Base-by-base conservation (phyloP, 176 grass and related monocot species). In the Ensete glaucum region DNA sequence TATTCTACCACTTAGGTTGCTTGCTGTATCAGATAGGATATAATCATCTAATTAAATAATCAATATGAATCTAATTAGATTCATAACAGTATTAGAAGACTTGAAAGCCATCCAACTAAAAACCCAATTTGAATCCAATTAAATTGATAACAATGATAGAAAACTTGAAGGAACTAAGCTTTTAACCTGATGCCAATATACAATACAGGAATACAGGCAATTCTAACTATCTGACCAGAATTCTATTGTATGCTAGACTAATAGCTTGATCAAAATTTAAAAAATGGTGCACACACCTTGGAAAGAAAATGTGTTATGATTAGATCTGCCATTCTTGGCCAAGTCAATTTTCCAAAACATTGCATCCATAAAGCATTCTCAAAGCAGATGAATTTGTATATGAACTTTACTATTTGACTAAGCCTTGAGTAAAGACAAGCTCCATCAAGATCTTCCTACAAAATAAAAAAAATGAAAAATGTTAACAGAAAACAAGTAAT, bases 231-330 rank as follows among this genome's bases (percentile, higher is more conserved):
- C 26, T 29, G 8, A 13, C 22, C 63, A 65, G 23, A 65, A 65
- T 26, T 26, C 12, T 20, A 19, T 64, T 25, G 10, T 11, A 65
- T 8, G 0, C 0, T 23, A 27, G 9, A 26, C n/a, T 8, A 20
- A 2, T 52, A 15, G 34, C 11, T 48, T 19, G n/a, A 26, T 84
- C 60, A 67, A 82, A 57, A 53, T 67, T 53, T 1, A 25, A 13
- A 29, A 14, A 54, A 81, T 69, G 26, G 77, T 43, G 34, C 83
- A 55, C 79, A 75, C 80, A 98, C 94, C 94, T 93, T 93, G 64
- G 88, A 98, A 20, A 98, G 88, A 79, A 98, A 98, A 79, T 93
- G 84, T 82, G 78, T 83, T 62, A 98, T 93, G 77, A 98, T 86
- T 55, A 93, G 75, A 51, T 93, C 82, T 73, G 90, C 88, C 82